These are phyloP conservation scores for Symbiodinium pilosum DNA, from an alignment of 73 alveolate genomes.

Conservation along the genomic window DNA sequence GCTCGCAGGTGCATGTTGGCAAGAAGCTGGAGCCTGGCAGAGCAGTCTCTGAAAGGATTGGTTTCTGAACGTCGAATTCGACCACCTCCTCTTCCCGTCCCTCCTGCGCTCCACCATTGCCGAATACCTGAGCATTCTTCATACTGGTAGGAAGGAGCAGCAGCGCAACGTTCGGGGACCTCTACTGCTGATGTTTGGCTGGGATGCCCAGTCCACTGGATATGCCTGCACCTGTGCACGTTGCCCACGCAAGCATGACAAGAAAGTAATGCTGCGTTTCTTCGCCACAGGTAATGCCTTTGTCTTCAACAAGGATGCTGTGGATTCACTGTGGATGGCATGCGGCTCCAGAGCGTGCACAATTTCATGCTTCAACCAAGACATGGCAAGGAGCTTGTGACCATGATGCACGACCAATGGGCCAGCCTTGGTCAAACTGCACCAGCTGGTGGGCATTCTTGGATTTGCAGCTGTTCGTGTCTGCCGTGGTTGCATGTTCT, in stretches of 20 bases:
- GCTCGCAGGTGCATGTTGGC: too few species aligned
- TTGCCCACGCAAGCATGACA: not conserved
- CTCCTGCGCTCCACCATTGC: slow-evolving; percentile 37
- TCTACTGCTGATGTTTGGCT: slow-evolving; percentile 84
- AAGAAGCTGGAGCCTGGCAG: too few species aligned
- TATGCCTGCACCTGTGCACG: too few species aligned
- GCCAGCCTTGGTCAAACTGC: slow-evolving; percentile 13
- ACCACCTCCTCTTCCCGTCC: slow-evolving; percentile 15
- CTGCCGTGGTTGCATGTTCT: not conserved
- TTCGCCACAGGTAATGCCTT: slow-evolving; percentile 39
- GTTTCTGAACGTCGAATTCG: slow-evolving; percentile 31
- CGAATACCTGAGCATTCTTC: not conserved
- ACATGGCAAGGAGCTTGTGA: slow-evolving; percentile 27
- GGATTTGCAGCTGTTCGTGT: not conserved
- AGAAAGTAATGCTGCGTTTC: not conserved
- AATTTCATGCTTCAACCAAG: too few species aligned
- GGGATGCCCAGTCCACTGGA: too few species aligned
- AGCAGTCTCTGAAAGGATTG: too few species aligned
- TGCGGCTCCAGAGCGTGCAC: too few species aligned
- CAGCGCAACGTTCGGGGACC: slow-evolving; percentile 25
- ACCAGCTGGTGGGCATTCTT: slow-evolving; percentile 39
- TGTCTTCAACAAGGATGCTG: slow-evolving; percentile 50
- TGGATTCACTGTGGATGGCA: too few species aligned
- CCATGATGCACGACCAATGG: slow-evolving; percentile 40
- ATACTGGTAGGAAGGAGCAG: slow-evolving; percentile 47